phyloP scores from a whole-genome alignment of 257 asterid species.

The Paulownia fortunei region DNA sequence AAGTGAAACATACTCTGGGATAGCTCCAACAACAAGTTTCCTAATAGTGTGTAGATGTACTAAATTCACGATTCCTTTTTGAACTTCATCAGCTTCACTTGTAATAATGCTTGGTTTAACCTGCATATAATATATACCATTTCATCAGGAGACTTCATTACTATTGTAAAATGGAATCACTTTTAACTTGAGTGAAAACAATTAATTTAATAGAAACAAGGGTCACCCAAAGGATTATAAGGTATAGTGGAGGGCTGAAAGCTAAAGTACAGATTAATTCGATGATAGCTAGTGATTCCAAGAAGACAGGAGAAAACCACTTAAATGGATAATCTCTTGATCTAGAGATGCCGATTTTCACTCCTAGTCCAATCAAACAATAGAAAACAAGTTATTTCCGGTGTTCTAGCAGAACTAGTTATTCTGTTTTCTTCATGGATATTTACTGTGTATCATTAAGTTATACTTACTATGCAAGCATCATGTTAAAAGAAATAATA shows the following conservation, averaged over 20 bases:
- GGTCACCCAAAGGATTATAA: background rate
- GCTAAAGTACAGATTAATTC: background rate
- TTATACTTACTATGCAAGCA: background rate
- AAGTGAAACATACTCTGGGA: constrained; percentile 64
- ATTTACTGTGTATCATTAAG: background rate
- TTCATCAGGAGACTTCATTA: constrained; percentile 11
- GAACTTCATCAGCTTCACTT: constrained; percentile 66
- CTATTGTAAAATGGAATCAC: background rate
- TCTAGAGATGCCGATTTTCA: background rate
- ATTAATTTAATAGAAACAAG: background rate
- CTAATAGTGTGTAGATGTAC: constrained; percentile 52
- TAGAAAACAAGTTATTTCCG: background rate
- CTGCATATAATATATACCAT: constrained; percentile 43
- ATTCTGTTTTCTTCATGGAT: background rate
- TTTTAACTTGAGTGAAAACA: background rate
- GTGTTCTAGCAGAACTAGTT: background rate
- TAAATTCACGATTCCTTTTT: constrained; percentile 69
- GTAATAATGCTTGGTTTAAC: constrained; percentile 65
- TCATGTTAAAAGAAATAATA: background rate
- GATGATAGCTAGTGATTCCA: background rate
- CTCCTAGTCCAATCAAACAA: background rate
- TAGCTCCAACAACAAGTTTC: constrained; percentile 81
- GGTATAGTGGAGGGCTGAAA: background rate
- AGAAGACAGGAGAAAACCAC: too few species aligned
- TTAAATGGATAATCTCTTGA: background rate